Evolutionary conservation across 2,329 filamentous ascomycete species (phyloP), one percentile per base, ranked within the genome.

Genomic region (Didymella sp.): DNA sequence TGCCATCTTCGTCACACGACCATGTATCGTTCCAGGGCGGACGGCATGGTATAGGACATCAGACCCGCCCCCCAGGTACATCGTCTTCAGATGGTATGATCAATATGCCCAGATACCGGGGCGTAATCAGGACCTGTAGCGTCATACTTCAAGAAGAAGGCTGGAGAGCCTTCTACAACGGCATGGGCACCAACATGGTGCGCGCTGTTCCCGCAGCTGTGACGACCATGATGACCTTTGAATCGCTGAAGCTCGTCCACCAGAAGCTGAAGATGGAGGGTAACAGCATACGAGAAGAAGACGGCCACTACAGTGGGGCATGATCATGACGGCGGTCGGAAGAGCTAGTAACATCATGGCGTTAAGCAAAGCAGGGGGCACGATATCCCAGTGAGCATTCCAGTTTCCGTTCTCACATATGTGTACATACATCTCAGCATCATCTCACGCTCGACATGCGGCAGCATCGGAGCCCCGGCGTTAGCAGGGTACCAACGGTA

Each of bases 131-230:
- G 72, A 97, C 94, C 0, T 94, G 89, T 75, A 86, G 87, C 60
- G 93, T 88, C 2, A 98, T 99, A 59, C 79, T 97, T 33, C 81
- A 81, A 30, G 95, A 99, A 76, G 95, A 99, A 77, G 95, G 95
- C 6, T 97, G 94, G 93, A 85, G 90, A 60, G 94, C 94, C 3
- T 98, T 99, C 70, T 99, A 99, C 75, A 94, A 93, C 22, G 95
- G 95, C 31, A 92, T 99, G 82, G 95, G 95, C 33, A 96, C 94
- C 45, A 99, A 99, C 78, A 91, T 99, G 87, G 92, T 98, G 82
- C 86, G 95, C 54, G 95, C 95, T 7, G 89, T 99, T 12, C 95
- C 95, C 28, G 92, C 95, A 21, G 94, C 95, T 19, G 96, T 96
- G 70, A 96, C 96, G 24, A 99, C 95, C 3, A 96, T 99, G 89